phyloP scores from a whole-genome alignment of 805 yeast species.

The Candida pini region DNA sequence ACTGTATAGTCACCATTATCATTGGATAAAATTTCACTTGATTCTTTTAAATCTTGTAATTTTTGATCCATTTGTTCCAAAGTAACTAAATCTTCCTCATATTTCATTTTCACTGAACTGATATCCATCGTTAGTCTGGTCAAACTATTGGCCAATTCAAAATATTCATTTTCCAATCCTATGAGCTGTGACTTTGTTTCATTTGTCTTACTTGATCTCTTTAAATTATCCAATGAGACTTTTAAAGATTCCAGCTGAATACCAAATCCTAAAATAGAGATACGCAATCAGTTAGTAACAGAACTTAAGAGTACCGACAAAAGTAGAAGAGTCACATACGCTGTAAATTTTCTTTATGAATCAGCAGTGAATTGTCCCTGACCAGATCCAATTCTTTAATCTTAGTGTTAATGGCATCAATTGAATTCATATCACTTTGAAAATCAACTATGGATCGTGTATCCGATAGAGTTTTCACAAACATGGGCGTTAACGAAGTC shows the following conservation, averaged over 20 bases:
- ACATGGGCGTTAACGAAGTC: constrained; percentile 1
- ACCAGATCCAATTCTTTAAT: constrained; percentile 5
- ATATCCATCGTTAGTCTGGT: constrained; percentile 44
- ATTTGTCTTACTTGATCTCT: constrained; percentile 23
- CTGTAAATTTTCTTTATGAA: no score
- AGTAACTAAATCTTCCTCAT: constrained; percentile 33
- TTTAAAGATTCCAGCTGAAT: no score
- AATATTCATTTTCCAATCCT: constrained; percentile 38
- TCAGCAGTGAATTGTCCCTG: no score
- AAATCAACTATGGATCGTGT: constrained; percentile 34
- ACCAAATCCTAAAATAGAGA: no score
- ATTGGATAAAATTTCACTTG: constrained; percentile 10
- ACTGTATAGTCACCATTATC: neutral
- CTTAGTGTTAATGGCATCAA: constrained; percentile 28
- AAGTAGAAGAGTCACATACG: no score
- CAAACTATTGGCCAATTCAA: constrained; percentile 46
- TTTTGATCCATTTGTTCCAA: constrained; percentile 29
- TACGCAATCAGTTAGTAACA: no score
- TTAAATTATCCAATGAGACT: constrained; percentile 21
- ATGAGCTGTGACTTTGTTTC: constrained; percentile 29
- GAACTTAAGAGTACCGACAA: no score
- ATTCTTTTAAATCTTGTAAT: constrained; percentile 14
- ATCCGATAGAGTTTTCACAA: constrained; percentile 10
- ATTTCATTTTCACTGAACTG: constrained; percentile 33
- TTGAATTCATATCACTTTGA: constrained; percentile 42